Conservation (phyloP, 306 rosid species). For the Begonia masoniana region DNA sequence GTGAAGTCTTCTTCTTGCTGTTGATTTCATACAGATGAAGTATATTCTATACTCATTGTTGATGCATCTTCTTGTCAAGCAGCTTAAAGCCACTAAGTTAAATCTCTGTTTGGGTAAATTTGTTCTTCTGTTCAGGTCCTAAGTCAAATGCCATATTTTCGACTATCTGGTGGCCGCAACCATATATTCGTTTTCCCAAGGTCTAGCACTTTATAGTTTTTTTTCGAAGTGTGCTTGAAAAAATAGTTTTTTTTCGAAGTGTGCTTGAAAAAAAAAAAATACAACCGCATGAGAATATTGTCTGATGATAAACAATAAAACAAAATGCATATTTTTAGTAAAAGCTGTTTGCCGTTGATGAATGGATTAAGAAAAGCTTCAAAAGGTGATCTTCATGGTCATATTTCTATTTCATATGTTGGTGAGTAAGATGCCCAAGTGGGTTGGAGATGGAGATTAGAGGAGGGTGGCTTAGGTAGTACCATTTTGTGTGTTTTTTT, state of each 20-base stretch:
- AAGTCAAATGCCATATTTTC: conserved; percentile 91
- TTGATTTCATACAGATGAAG: neutral
- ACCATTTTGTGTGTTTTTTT: too few relatives aligned
- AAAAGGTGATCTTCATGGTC: neutral
- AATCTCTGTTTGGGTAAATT: conserved; percentile 1
- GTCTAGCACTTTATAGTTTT: conserved; percentile 16
- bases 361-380: too few relatives aligned
- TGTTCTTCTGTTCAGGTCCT: conserved; percentile 36
- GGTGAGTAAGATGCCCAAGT: neutral
- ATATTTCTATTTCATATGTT: neutral
- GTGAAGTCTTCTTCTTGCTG: conserved; percentile 19
- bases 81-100: neutral
- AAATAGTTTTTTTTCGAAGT: too few relatives aligned
- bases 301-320: too few relatives aligned
- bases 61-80: neutral
- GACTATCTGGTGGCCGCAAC: conserved; percentile 86
- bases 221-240: too few relatives aligned
- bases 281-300: too few relatives aligned
- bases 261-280: too few relatives aligned
- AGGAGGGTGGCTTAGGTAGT: too few relatives aligned
- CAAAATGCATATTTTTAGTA: too few relatives aligned
- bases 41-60: neutral
- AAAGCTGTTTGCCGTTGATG: too few relatives aligned
- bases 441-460: too few relatives aligned
- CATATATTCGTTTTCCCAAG: conserved; percentile 94